A percentile compares a stretch with the other conserved stretches of the same genome.
These are phyloP conservation scores for Yarrowia porcina DNA, from an alignment of 805 yeast species.

Conservation along the genomic window DNA sequence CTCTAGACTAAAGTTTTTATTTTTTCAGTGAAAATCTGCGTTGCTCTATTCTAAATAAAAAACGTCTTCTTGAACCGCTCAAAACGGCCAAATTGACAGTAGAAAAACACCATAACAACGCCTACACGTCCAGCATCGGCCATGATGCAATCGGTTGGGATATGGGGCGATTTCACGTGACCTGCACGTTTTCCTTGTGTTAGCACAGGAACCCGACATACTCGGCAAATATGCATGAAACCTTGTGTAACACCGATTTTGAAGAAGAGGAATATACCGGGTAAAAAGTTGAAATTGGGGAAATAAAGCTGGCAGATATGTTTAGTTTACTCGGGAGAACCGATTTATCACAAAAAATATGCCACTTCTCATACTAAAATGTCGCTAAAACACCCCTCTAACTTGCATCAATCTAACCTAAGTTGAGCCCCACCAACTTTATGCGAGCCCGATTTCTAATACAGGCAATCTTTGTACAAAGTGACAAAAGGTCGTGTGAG, in stretches of 20 bases:
- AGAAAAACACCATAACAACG: background rate
- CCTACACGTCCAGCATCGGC: background rate
- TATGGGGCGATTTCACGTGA: conserved; percentile 22
- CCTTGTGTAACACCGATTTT: background rate
- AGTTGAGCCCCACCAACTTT: conserved; percentile 1
- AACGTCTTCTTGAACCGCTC: too few species aligned
- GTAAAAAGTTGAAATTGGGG: too few species aligned
- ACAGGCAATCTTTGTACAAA: background rate
- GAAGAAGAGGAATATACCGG: too few species aligned
- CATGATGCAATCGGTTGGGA: conserved; percentile 14
- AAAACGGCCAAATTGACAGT: background rate
- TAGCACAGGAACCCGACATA: background rate
- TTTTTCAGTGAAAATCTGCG: background rate
- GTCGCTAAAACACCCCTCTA: background rate
- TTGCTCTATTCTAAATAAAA: too few species aligned
- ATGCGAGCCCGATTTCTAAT: background rate
- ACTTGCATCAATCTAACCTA: background rate
- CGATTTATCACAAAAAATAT: background rate
- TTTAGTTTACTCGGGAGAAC: background rate
- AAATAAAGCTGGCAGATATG: too few species aligned
- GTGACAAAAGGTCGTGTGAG: background rate
- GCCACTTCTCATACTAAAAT: background rate
- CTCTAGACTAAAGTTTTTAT: background rate
- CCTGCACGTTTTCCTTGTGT: conserved; percentile 1
- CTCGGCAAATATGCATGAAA: background rate